These are phyloP conservation scores for Rhodamnia argentea DNA, from an alignment of 345 rosid genomes.

Conservation along the genomic window DNA sequence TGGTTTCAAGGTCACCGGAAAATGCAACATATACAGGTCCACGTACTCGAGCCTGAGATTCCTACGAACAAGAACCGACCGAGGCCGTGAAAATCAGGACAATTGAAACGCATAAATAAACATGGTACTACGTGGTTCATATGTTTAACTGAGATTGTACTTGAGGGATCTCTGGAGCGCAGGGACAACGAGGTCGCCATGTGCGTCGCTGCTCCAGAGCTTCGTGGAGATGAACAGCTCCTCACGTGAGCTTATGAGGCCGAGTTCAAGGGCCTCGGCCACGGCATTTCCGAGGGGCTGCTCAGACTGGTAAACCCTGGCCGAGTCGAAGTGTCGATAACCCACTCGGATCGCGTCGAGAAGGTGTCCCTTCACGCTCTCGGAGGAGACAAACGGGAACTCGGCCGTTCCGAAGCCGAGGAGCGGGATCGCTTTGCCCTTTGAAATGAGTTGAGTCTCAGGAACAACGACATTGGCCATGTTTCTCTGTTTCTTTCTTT, in stretches of 20 bases:
- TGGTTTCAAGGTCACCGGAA: conserved; percentile 5
- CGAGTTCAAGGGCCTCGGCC: conserved; percentile 20
- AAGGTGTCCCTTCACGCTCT: neutral
- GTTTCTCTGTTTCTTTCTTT: neutral
- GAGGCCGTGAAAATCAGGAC: neutral
- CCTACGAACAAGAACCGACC: conserved; percentile 1
- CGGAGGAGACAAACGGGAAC: neutral
- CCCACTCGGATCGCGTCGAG: conserved; percentile 23
- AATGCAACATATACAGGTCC: conserved; percentile 22
- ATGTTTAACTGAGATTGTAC: neutral
- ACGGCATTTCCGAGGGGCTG: conserved; percentile 24
- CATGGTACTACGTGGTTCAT: neutral
- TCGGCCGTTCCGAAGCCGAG: conserved; percentile 12
- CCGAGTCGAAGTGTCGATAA: conserved; percentile 27
- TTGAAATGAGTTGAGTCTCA: neutral
- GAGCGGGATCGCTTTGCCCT: conserved; percentile 2
- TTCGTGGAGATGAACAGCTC: conserved; percentile 33
- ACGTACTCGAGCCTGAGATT: conserved; percentile 16
- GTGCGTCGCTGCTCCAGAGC: conserved; percentile 23
- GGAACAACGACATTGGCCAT: neutral
- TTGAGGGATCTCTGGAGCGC: conserved; percentile 4
- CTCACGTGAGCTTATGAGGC: conserved; percentile 13
- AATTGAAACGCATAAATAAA: neutral
- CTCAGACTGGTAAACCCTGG: conserved; percentile 16
- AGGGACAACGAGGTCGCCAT: conserved; percentile 12